These are phyloP conservation scores for Moricandia moricandioides DNA, from an alignment of 345 rosid species.

Conservation along the genomic window DNA sequence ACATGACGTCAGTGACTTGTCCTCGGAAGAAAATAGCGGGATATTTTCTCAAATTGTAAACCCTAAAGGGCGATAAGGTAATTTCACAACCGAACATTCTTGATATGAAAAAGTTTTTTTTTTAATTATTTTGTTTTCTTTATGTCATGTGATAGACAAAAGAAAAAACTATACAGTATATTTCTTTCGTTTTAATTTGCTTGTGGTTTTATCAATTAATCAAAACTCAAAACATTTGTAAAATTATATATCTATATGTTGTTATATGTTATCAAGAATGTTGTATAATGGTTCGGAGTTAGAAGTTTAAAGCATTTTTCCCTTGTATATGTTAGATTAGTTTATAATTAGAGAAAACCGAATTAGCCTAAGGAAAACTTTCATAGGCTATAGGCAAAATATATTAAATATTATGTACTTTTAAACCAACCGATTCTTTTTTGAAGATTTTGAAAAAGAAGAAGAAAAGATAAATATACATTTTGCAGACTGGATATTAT, in stretches of 20 bases:
- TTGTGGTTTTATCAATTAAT: background rate
- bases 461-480: background rate
- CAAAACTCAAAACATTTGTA: slow-evolving; percentile 14
- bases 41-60: slow-evolving; percentile 61
- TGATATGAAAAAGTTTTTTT: background rate
- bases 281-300: slow-evolving; percentile 5
- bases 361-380: background rate
- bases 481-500: background rate
- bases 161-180: background rate
- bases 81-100: background rate
- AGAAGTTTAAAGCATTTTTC: background rate
- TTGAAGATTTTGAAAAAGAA: background rate
- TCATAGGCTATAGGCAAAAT: background rate
- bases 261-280: slow-evolving; percentile 16
- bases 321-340: background rate
- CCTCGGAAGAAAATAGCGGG: slow-evolving; percentile 36
- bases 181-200: background rate
- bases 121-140: background rate
- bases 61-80: slow-evolving; percentile 58
- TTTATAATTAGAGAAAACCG: background rate
- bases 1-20: slow-evolving; percentile 22
- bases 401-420: background rate
- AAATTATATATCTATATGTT: slow-evolving; percentile 1
- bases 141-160: slow-evolving; percentile 23
- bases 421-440: background rate